Percentiles rank a stretch among this genome's conserved stretches.
Evolutionary conservation across 192 early-diverging fungal genomes (phyloP).

Genomic region (Podila verticillata): DNA sequence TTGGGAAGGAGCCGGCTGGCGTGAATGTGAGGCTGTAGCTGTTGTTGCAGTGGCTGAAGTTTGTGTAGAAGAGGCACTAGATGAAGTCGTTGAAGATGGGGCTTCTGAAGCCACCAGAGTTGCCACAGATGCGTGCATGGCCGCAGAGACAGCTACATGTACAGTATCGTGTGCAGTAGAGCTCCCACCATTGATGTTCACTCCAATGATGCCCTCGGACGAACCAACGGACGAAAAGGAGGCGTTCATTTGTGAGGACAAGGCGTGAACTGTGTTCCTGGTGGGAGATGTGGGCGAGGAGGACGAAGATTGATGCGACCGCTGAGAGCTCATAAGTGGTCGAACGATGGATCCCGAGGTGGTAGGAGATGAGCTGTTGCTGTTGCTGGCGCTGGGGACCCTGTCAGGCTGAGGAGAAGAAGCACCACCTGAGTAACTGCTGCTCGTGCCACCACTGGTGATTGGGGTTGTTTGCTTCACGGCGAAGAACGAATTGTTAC

Average conservation of each 20-base stretch:
- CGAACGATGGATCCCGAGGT: constrained; percentile 23
- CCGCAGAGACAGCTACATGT: constrained; percentile 3
- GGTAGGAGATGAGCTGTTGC: constrained; percentile 12
- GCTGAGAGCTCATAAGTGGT: constrained; percentile 36
- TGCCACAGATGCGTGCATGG: background rate
- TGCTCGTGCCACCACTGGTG: background rate
- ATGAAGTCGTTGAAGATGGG: background rate
- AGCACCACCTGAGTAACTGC: constrained; percentile 3
- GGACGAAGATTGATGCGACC: background rate
- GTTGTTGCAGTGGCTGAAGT: background rate
- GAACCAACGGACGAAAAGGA: constrained; percentile 35
- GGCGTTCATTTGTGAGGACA: constrained; percentile 7
- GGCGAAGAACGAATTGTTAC: constrained; percentile 41
- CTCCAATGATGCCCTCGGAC: constrained; percentile 2
- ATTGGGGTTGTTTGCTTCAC: constrained; percentile 21
- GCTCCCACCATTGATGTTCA: background rate
- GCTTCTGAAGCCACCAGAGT: constrained; percentile 6
- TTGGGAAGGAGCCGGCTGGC: background rate
- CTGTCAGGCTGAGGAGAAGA: constrained; percentile 1
- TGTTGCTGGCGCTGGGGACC: background rate
- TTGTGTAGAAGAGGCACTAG: background rate
- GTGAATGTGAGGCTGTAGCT: background rate
- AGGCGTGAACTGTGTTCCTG: constrained; percentile 2
- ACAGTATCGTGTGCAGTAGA: constrained; percentile 3
- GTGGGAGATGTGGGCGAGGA: constrained; percentile 11